Evolutionary conservation across 257 asterid species (phyloP).

Genomic region (Gynochthodes officinalis): DNA sequence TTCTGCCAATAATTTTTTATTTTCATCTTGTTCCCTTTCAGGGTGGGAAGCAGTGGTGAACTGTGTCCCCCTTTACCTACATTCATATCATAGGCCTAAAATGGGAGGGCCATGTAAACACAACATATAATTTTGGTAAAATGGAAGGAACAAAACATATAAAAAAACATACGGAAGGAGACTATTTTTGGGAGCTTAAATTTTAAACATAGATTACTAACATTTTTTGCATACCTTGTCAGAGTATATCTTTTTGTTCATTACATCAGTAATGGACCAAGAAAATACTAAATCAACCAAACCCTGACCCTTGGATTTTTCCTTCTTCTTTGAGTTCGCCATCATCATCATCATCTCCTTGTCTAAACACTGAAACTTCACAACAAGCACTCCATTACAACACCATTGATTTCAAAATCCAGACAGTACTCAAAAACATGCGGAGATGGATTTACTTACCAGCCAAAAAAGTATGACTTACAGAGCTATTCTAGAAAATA

Average conservation of each 20-base stretch:
- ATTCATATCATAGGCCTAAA: too few species aligned
- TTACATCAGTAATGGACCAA: conserved; percentile 52
- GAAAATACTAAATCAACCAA: conserved; percentile 39
- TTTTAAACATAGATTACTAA: too few species aligned
- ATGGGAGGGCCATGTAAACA: too few species aligned
- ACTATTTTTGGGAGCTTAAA: too few species aligned
- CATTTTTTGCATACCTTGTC: conserved; percentile 31
- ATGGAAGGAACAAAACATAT: background rate
- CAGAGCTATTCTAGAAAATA: background rate
- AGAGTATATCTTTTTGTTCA: conserved; percentile 46
- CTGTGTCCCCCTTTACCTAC: too few species aligned
- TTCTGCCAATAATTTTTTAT: too few species aligned
- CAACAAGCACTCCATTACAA: background rate
- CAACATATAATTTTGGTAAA: too few species aligned
- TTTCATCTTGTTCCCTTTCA: too few species aligned
- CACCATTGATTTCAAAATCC: background rate
- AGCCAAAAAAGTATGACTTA: background rate
- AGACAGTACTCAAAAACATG: too few species aligned
- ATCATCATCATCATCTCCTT: background rate
- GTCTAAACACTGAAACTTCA: background rate
- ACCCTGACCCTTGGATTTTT: background rate
- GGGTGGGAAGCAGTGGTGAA: too few species aligned
- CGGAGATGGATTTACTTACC: too few species aligned
- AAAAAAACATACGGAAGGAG: too few species aligned
- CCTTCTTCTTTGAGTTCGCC: background rate